Base-by-base conservation (phyloP, 2,329 filamentous ascomycete genomes). In the Aspergillus puulaauensis region DNA sequence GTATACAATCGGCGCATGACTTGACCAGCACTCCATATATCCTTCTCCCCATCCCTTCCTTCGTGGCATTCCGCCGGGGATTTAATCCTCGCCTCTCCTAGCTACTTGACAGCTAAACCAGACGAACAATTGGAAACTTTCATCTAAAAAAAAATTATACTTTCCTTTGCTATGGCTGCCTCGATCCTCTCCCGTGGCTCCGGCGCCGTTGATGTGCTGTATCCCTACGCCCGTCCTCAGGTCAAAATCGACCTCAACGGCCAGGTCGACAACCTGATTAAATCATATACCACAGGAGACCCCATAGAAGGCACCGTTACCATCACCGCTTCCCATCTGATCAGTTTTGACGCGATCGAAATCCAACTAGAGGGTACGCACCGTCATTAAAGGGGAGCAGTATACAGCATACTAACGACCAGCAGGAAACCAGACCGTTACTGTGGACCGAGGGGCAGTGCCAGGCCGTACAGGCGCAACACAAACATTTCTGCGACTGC, bases 401-500 rank as follows among this genome's bases (percentile, higher is more conserved):
- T 11, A 19, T 2, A 27, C 45, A 33, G 15, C n/a, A 31, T 47
- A 39, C 44, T 59, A n/a, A 62, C 56, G 57, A n/a, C 62, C 12
- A 14, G 14, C 24, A 83, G 82, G 83, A 43, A 77, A 76, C 4
- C 77, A 78, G 31, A 76, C 78, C 58, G 82, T 81, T 3, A 80
- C 74, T 24, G 80, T 87, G 27, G 85, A 87, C 65, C 81, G 80
- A 3, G 75, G 82, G 4, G 77, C 83, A 33, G 76, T 83, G 51
- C 79, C 80, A 17, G 81, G 81, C 45, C 79, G 81, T 15, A 80
- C 80, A 19, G 82, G 83, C 60, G 83, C 84, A 21, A 78, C 76
- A 48, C 85, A 87, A 59, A 81, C 80, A 17, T 89, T 89, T 64
- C 73, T 89, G 37, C 84, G 82, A 59, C 77, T 89, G 27, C 78